Conservation (phyloP, 2,329 filamentous ascomycete genomes). For the Xylariaceae sp. region DNA sequence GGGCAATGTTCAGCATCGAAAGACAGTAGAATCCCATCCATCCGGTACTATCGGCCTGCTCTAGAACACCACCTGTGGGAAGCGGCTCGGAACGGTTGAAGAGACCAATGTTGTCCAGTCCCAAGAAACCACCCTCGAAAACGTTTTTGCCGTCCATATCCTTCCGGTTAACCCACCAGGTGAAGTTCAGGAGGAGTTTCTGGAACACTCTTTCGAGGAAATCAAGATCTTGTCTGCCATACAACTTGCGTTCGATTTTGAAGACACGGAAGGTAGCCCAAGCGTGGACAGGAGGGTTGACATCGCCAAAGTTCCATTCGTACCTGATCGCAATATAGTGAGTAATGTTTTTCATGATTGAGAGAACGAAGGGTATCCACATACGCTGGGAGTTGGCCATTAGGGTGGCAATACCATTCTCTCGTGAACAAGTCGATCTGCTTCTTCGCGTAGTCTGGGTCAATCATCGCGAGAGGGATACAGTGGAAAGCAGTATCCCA, state of each 20-base stretch:
- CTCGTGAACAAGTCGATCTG: constrained; percentile 92
- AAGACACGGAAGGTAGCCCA: constrained; percentile 95
- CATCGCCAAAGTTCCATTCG: constrained; percentile 97
- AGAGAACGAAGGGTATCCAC: constrained; percentile 23
- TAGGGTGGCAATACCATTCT: constrained; percentile 99
- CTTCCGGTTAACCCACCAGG: constrained; percentile 99
- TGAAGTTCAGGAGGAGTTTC: constrained; percentile 92
- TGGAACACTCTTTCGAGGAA: constrained; percentile 96
- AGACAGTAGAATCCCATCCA: constrained; percentile 99
- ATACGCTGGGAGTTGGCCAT: constrained; percentile 86
- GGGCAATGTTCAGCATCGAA: constrained; percentile 92
- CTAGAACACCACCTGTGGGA: constrained; percentile 85
- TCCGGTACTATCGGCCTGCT: constrained; percentile 94
- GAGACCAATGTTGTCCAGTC: constrained; percentile 92
- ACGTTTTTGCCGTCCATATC: constrained; percentile 93
- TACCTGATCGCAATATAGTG: constrained; percentile 39
- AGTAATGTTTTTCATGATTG: not conserved
- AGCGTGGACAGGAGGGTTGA: constrained; percentile 93
- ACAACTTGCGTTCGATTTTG: constrained; percentile 98
- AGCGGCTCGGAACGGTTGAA: constrained; percentile 96
- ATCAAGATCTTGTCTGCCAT: constrained; percentile 88
- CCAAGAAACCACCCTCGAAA: constrained; percentile 93
- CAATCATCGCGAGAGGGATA: constrained; percentile 93
- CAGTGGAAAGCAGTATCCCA: constrained; percentile 98
- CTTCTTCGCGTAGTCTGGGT: constrained; percentile 97